Evolutionary conservation across 78 protist species (phyloP).

Genomic region (Dictyostelium intermedium): DNA sequence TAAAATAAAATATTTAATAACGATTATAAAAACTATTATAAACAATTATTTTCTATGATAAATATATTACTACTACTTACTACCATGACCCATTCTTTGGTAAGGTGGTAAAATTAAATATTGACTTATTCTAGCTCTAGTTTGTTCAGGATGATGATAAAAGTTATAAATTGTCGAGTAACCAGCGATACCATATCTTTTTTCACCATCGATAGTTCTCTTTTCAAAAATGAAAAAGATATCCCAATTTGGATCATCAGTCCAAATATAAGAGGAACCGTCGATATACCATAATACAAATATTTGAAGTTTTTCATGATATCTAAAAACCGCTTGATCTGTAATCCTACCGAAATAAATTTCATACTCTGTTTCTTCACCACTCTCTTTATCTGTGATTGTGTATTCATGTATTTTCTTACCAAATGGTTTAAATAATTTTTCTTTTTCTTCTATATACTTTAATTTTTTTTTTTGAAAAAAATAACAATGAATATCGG

Average conservation of each 20-base stretch:
- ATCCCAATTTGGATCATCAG: slow-evolving; percentile 67
- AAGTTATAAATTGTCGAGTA: slow-evolving; percentile 64
- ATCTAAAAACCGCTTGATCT: slow-evolving; percentile 22
- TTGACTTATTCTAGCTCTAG: slow-evolving; percentile 51
- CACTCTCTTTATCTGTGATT: slow-evolving; percentile 22
- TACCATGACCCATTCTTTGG: slow-evolving; percentile 76
- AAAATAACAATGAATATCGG: too few species aligned
- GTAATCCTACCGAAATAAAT: slow-evolving; percentile 50
- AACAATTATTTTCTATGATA: too few species aligned
- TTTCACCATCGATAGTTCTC: slow-evolving; percentile 34
- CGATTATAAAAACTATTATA: too few species aligned
- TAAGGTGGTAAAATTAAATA: slow-evolving; percentile 55
- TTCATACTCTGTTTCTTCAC: slow-evolving; percentile 42
- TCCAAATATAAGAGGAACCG: slow-evolving; percentile 27
- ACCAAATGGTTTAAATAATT: slow-evolving; percentile 45
- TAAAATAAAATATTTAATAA: not conserved
- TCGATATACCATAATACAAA: slow-evolving; percentile 66
- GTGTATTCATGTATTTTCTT: slow-evolving; percentile 23
- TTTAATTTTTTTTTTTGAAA: too few species aligned
- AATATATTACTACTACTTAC: slow-evolving; percentile 18
- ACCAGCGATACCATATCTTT: slow-evolving; percentile 56
- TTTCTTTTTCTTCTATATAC: slow-evolving; percentile 68
- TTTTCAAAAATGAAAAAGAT: slow-evolving; percentile 36
- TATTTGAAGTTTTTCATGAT: slow-evolving; percentile 52
- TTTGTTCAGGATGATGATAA: slow-evolving; percentile 68